Base-by-base conservation (phyloP, 768 basidiomycete species). In the Amanita phalloides region DNA sequence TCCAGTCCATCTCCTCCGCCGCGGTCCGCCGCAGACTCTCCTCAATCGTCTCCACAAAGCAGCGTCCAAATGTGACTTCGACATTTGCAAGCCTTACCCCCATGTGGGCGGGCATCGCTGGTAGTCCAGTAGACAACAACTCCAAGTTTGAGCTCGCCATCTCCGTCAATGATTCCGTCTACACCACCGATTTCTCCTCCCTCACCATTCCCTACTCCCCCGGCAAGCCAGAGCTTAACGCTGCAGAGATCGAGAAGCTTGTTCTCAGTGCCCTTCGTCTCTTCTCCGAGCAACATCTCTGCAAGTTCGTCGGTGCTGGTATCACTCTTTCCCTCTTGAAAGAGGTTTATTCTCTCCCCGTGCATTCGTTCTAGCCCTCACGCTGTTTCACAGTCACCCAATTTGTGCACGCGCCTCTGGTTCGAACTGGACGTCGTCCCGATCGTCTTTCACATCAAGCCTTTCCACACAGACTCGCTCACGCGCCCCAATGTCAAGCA, bases 71-170 rank as follows among this genome's bases (percentile, higher is more conserved):
- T 68, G 68, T 80, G 53, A 60, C 67, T 26, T 68, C 74, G 17
- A 70, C 74, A 21, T 84, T 75, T 63, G 71, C 82, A 54, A 82
- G 78, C 57, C 74, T 88, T 58, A 82, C 79, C 54, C 85, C 88
- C 20, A 89, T 91, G 88, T 91, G 88, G 87, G 86, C 82, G 55
- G 89, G 86, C 59, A 73, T 90, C 46, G 82, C 86, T 3, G 86
- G 85, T 37, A 69, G 68, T 21, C 62, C 79, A 45, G 63, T 81
- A 61, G 74, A 81, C 61, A 78, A 79, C 61, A 77, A 75, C 51
- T 76, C 74, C 47, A 68, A 75, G 51, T 81, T 76, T 53, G 86
- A 90, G 66, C 68, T 91, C 61, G 83, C 86, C 37, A 72, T 90
- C 61, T 86, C 86, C 52, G 73, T 90, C 45, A 88, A 90, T 61